Conservation (phyloP, 2,329 filamentous ascomycete species). For the Paracorniculantispora psalliotae region DNA sequence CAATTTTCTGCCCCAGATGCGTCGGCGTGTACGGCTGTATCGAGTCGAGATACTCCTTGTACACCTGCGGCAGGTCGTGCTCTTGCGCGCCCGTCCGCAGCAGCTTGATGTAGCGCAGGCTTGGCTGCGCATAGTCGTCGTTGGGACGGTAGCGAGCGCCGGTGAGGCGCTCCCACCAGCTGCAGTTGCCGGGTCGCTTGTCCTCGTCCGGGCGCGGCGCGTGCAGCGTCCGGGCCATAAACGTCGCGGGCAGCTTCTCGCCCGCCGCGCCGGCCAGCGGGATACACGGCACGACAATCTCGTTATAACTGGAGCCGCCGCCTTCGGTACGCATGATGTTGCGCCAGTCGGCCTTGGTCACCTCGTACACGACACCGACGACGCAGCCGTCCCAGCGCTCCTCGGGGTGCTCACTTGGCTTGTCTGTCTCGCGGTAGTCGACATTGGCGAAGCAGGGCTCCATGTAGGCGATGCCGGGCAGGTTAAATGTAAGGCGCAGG, state of each 20-base stretch:
- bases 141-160: slow-evolving; percentile 51
- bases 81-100: slow-evolving; percentile 75
- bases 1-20: slow-evolving; percentile 59
- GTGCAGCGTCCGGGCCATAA: slow-evolving; percentile 82
- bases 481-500: slow-evolving; percentile 75
- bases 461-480: slow-evolving; percentile 77
- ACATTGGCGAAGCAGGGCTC: slow-evolving; percentile 94
- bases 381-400: slow-evolving; percentile 70
- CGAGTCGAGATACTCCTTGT: slow-evolving; percentile 65
- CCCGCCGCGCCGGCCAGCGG: slow-evolving; percentile 45
- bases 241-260: slow-evolving; percentile 52
- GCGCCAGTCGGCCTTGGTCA: slow-evolving; percentile 75
- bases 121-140: slow-evolving; percentile 73
- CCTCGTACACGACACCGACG: slow-evolving; percentile 92
- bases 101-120: slow-evolving; percentile 75
- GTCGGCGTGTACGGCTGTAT: slow-evolving; percentile 70
- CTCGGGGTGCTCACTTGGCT: background rate
- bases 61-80: slow-evolving; percentile 72
- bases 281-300: slow-evolving; percentile 75
- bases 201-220: slow-evolving; percentile 50
- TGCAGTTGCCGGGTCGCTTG: slow-evolving; percentile 28
- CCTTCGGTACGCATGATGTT: slow-evolving; percentile 89
- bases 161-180: slow-evolving; percentile 45
- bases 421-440: slow-evolving; percentile 41
- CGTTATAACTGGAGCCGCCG: slow-evolving; percentile 76